Base-by-base conservation (phyloP, 202 grass and related monocot genomes). In the Eragrostis tef region DNA sequence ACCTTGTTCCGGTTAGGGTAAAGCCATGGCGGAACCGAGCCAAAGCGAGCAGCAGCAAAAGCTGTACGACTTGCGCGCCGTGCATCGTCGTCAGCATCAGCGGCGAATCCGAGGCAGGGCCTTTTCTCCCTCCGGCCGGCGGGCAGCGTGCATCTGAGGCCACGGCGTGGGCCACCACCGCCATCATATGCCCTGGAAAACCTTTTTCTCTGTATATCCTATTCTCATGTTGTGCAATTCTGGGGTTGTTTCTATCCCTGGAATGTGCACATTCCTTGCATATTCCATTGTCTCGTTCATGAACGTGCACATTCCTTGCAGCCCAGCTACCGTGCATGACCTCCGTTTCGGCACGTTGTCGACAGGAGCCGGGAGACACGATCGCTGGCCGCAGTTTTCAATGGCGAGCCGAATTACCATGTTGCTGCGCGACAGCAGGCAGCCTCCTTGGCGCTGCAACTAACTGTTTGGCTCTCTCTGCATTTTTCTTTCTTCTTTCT, bases 41-140 rank as follows among this genome's bases (percentile, higher is more conserved):
- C 54, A 22, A 58, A 58, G 21, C 54, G 54, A 31, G 29, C 29
- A 31, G 58, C 36, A 47, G 36, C 46, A 81, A 81, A 81, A 88
- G 87, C 72, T 73, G 69, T 16, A 19, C 64, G 78, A 72, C 65
- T 62, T 5, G 1, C 39, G 45, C 58, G 79, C 73, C 19, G 73
- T 82, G 78, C 82, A 71, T 65, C 47, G 83, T 77, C 87, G 83
- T 89, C 87, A 86, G 83, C 83, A 67, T 61, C 81, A 76, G 89
- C 77, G 78, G 62, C 84, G 92, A 94, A 89, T 83, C 81, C 89
- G 83, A 91, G 79, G 83, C 39, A n/a, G 17, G 61, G 24, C 3
- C 7, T 21, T 79, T 63, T 43, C n/a, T n/a, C n/a, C n/a, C n/a
- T 61, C 71, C 71, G 14, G 53, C 34, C 19, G 9, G 6, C 51